Conservation (phyloP, 805 yeast genomes). For the Blastobotrys terrestris region DNA sequence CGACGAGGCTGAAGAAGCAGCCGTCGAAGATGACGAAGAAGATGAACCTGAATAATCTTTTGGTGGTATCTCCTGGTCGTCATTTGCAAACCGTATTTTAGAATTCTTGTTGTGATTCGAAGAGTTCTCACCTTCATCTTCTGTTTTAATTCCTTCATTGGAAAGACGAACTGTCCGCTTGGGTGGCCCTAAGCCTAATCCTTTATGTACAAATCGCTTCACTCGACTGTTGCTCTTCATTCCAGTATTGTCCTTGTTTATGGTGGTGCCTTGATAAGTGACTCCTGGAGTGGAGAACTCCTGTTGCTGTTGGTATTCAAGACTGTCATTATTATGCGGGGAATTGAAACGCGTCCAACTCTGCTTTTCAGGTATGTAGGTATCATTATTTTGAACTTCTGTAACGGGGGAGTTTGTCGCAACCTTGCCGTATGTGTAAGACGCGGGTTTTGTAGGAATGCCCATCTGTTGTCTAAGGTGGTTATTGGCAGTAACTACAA, state of each 20-base stretch:
- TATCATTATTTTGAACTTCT: background rate
- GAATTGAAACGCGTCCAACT: background rate
- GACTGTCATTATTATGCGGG: background rate
- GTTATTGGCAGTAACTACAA: background rate
- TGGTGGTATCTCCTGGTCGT: constrained; percentile 2
- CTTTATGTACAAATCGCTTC: constrained; percentile 11
- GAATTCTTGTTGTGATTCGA: background rate
- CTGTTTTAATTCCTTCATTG: background rate
- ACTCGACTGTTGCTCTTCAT: constrained; percentile 5
- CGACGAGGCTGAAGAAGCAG: background rate
- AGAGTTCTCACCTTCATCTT: background rate
- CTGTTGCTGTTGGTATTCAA: background rate
- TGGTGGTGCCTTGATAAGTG: constrained; percentile 1
- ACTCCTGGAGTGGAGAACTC: constrained; percentile 6
- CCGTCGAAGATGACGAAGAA: background rate
- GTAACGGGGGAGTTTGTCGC: background rate
- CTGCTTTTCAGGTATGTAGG: background rate
- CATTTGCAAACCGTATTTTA: constrained; percentile 5
- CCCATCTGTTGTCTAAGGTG: background rate
- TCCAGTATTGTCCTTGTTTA: background rate
- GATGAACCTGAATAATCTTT: background rate
- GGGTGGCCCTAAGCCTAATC: constrained; percentile 8
- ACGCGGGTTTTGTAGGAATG: background rate
- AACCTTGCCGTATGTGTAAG: background rate
- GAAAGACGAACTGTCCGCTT: constrained; percentile 7